phyloP scores from a whole-genome alignment of 208 protist genomes.

The Spongospora subterranea region DNA sequence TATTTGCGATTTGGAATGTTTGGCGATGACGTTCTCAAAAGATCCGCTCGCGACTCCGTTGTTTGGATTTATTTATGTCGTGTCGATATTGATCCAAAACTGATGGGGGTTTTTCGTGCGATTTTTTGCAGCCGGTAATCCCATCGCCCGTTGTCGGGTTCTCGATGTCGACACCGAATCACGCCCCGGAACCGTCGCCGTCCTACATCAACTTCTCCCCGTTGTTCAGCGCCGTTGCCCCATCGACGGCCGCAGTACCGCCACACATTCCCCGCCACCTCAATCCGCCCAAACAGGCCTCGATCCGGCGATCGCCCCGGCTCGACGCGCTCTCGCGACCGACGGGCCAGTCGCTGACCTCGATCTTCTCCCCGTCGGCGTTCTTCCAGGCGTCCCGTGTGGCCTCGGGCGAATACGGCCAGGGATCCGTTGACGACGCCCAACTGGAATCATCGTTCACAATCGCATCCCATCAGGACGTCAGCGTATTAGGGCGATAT shows the following conservation, averaged over 20 bases:
- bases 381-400: background rate
- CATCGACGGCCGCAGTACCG: background rate
- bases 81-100: too few species aligned
- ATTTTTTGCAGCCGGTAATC: slow-evolving; percentile 10
- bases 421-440: background rate
- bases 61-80: too few species aligned
- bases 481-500: background rate
- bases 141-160: slow-evolving; percentile 52
- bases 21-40: too few species aligned
- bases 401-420: background rate
- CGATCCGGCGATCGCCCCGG: background rate
- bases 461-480: slow-evolving; percentile 7
- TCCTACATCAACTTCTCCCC: slow-evolving; percentile 46
- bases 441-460: background rate
- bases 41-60: too few species aligned
- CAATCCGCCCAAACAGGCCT: background rate
- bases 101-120: too few species aligned
- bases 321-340: background rate
- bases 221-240: background rate
- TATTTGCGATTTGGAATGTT: too few species aligned
- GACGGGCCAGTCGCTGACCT: background rate
- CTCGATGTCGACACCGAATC: background rate
- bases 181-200: background rate
- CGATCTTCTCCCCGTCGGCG: slow-evolving; percentile 15
- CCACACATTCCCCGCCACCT: background rate